Conservation (phyloP, 306 rosid genomes). For the Lotus japonicus region DNA sequence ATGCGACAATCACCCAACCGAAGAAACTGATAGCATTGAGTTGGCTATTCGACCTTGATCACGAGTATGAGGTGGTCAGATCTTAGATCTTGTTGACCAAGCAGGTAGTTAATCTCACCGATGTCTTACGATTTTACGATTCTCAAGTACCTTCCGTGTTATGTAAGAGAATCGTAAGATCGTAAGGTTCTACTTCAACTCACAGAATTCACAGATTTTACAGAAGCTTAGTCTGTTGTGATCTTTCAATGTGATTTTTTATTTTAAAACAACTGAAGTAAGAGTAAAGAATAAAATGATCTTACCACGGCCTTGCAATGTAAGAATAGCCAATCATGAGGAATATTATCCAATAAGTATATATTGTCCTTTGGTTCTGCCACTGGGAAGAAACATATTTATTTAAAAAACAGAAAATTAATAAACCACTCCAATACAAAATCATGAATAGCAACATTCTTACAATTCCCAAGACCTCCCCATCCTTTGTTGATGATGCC, state of each 20-base stretch:
- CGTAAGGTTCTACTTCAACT: not conserved
- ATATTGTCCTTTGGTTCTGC: conserved; percentile 73
- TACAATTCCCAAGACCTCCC: conserved; percentile 98
- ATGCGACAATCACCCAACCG: no score
- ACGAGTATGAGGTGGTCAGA: no score
- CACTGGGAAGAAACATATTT: conserved; percentile 58
- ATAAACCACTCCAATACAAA: not conserved
- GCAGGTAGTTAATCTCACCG: no score
- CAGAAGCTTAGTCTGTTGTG: not conserved
- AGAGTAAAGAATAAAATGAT: conserved; percentile 10
- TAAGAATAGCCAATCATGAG: conserved; percentile 97
- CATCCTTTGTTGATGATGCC: conserved; percentile 99
- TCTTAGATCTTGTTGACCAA: no score
- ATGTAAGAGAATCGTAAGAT: no score
- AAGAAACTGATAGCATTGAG: no score
- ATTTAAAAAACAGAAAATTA: conserved; percentile 2
- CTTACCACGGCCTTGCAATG: conserved; percentile 99
- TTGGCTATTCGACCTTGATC: no score
- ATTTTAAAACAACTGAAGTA: not conserved
- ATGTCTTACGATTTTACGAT: no score
- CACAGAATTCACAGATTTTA: not conserved
- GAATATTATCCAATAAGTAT: conserved; percentile 79
- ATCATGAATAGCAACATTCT: conserved; percentile 22
- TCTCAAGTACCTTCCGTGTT: no score
- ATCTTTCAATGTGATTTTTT: conserved; percentile 1